phyloP scores from a whole-genome alignment of 768 basidiomycete genomes.

The Mrakia gelida region DNA sequence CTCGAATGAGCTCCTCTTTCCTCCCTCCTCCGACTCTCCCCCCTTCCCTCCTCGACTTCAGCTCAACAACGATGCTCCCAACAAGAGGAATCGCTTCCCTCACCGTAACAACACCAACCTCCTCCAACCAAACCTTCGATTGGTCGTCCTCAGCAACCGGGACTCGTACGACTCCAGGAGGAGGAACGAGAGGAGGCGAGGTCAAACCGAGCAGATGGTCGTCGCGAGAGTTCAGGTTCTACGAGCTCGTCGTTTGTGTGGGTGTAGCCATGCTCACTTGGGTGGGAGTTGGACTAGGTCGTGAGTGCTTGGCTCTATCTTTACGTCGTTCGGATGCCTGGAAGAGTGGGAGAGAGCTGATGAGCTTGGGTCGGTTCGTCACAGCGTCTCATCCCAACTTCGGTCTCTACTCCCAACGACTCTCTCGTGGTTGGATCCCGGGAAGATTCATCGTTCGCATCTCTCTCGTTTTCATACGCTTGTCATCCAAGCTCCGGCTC shows the following conservation, averaged over 20 bases:
- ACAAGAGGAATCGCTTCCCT: slow-evolving; percentile 20
- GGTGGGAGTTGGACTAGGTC: slow-evolving; percentile 67
- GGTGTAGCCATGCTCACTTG: slow-evolving; percentile 71
- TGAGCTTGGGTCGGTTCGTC: not conserved
- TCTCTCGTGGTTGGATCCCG: slow-evolving; percentile 46
- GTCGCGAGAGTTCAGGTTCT: slow-evolving; percentile 74
- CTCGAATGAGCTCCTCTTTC: not conserved
- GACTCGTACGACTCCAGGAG: not conserved
- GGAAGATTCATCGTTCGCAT: slow-evolving; percentile 4
- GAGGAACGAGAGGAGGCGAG: not conserved
- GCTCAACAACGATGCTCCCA: slow-evolving; percentile 8
- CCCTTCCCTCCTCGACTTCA: not conserved
- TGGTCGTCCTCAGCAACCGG: not conserved
- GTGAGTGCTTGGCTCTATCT: slow-evolving; percentile 48
- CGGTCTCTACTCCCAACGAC: slow-evolving; percentile 52
- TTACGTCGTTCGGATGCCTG: not conserved
- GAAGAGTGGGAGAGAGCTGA: not conserved
- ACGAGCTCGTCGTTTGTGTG: slow-evolving; percentile 58
- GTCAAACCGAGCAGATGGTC: slow-evolving; percentile 55
- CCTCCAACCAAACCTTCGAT: not conserved
- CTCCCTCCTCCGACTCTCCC: not conserved
- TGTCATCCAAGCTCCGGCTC: too few species aligned
- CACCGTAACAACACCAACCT: slow-evolving; percentile 27
- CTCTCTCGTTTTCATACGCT: too few species aligned
- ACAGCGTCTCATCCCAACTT: slow-evolving; percentile 74